Evolutionary conservation across 257 asterid species (phyloP).

Genomic region (Przewalskia tangutica): DNA sequence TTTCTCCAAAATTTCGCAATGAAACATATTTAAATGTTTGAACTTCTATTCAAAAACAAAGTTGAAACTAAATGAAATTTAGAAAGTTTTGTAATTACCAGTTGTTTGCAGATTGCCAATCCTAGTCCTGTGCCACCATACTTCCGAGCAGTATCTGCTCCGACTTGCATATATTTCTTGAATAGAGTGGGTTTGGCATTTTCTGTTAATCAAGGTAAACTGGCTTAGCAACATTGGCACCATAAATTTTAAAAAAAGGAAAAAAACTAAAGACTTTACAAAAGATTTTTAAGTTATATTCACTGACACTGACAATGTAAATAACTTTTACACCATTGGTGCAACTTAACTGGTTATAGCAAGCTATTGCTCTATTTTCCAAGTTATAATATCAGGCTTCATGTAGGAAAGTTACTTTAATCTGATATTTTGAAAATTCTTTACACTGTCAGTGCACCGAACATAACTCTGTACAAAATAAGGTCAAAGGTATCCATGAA

Average conservation of each 20-base stretch:
- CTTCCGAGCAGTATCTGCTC: conserved; percentile 84
- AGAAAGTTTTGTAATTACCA: conserved; percentile 33
- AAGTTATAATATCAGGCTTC: background rate
- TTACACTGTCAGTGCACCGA: background rate
- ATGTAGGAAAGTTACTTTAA: background rate
- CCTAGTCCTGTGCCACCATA: conserved; percentile 96
- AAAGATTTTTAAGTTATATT: background rate
- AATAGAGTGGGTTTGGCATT: conserved; percentile 67
- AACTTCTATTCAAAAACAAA: background rate
- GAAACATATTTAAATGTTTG: background rate
- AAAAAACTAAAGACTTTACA: background rate
- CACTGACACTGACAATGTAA: background rate
- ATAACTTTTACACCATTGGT: background rate
- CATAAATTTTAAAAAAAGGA: background rate
- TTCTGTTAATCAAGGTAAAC: conserved; percentile 30
- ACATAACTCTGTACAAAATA: background rate
- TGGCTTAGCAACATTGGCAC: background rate
- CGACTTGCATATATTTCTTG: conserved; percentile 94
- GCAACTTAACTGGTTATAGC: background rate
- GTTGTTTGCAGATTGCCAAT: conserved; percentile 81
- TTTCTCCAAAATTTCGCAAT: background rate
- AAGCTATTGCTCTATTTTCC: background rate
- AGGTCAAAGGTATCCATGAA: background rate
- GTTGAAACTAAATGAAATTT: background rate
- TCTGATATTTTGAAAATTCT: background rate